These are phyloP conservation scores for Corymbia calophylla DNA, from an alignment of 441 rosid genomes.

Conservation along the genomic window DNA sequence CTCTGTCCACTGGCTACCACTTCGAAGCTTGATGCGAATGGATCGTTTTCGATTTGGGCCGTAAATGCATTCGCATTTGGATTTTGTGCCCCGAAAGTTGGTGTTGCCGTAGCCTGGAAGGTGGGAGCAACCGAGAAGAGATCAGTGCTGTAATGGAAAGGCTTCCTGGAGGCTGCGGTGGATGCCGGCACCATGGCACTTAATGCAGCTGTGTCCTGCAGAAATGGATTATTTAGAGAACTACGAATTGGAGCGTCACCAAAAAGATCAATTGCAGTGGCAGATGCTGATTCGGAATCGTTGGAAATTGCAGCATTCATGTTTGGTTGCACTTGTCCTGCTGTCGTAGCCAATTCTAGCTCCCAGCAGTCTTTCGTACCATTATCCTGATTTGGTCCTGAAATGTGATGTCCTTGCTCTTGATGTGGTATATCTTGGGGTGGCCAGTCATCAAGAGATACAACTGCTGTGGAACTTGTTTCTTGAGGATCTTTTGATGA, in stretches of 20 bases:
- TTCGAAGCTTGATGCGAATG: constrained; percentile 34
- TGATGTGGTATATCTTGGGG: not conserved
- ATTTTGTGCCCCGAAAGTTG: constrained; percentile 25
- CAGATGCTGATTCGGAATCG: not conserved
- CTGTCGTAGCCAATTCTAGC: constrained; percentile 33
- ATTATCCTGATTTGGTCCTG: not conserved
- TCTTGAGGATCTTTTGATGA: constrained; percentile 13
- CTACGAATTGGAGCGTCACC: not conserved
- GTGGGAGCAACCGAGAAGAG: constrained; percentile 11
- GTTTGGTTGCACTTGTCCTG: constrained; percentile 6
- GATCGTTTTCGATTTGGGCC: constrained; percentile 28
- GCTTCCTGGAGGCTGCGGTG: not conserved
- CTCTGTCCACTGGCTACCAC: not conserved
- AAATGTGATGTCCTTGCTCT: constrained; percentile 8
- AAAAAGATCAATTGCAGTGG: not conserved
- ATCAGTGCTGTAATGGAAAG: not conserved
- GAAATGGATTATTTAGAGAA: constrained; percentile 60
- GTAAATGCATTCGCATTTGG: not conserved
- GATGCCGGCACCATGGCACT: not conserved
- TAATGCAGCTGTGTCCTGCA: constrained; percentile 15
- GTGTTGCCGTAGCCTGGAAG: constrained; percentile 18
- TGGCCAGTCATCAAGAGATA: constrained; percentile 40
- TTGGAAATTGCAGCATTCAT: not conserved
- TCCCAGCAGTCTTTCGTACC: constrained; percentile 37
- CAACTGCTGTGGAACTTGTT: constrained; percentile 10